Percentiles rank a stretch among this genome's conserved stretches.
Evolutionary conservation across 2,329 filamentous ascomycete species (phyloP).

Genomic region (Leptodontidium sp.): DNA sequence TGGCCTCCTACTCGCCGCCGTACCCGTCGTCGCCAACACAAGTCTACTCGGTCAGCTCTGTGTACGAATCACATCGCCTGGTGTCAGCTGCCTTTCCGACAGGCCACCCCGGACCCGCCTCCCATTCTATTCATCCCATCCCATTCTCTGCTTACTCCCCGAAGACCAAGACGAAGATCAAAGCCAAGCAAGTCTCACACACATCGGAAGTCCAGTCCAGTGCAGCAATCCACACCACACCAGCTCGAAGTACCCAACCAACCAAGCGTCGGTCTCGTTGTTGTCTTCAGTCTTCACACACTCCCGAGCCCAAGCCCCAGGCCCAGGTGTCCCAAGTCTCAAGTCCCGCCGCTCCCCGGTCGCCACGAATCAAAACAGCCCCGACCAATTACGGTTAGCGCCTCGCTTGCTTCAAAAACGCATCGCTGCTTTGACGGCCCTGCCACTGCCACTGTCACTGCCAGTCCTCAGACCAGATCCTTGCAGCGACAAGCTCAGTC

Average conservation of each 20-base stretch:
- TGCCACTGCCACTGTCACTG: not conserved
- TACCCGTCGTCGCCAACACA: slow-evolving; percentile 5
- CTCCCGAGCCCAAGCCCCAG: slow-evolving; percentile 4
- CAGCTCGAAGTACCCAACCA: not conserved
- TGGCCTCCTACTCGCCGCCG: slow-evolving; percentile 18
- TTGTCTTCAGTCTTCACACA: not conserved
- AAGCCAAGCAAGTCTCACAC: too few species aligned
- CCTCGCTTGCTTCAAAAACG: not conserved
- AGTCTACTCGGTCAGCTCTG: slow-evolving; percentile 18
- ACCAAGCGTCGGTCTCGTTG: not conserved
- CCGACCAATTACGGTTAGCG: slow-evolving; percentile 7
- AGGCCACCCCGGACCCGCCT: not conserved
- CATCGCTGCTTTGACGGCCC: slow-evolving; percentile 7
- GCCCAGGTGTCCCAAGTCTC: not conserved
- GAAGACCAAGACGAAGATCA: slow-evolving; percentile 7
- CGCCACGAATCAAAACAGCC: slow-evolving; percentile 17
- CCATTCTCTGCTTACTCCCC: not conserved
- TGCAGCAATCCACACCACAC: slow-evolving; percentile 10
- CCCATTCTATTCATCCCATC: not conserved
- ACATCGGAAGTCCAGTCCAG: too few species aligned
- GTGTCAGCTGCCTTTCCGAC: slow-evolving; percentile 32
- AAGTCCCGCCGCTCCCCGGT: slow-evolving; percentile 11
- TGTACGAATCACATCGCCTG: slow-evolving; percentile 24
- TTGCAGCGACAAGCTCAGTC: slow-evolving; percentile 31
- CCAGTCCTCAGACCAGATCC: not conserved